Conservation (phyloP, 129 eudicot species). For the Gnaphalium uliginosum region DNA sequence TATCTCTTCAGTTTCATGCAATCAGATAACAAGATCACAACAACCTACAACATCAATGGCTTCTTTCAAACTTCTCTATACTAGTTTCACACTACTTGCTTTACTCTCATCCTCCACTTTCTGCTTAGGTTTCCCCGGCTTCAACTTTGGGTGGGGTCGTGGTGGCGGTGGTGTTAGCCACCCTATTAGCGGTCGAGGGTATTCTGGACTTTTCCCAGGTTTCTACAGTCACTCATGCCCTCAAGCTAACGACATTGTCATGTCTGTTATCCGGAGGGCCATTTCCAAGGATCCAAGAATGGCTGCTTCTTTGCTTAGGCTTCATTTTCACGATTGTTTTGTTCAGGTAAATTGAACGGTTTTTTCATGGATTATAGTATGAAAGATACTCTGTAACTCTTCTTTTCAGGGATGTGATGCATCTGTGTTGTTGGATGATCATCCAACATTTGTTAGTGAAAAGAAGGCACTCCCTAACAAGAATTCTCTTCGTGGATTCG, state of each 20-base stretch:
- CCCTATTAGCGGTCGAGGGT: slow-evolving; percentile 35
- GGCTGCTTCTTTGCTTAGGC: slow-evolving; percentile 93
- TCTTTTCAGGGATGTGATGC: slow-evolving; percentile 88
- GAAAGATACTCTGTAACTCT: neutral
- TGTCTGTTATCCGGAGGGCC: slow-evolving; percentile 70
- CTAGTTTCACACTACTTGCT: slow-evolving; percentile 38
- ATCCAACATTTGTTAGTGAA: slow-evolving; percentile 61
- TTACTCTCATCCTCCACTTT: slow-evolving; percentile 39
- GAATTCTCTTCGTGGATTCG: slow-evolving; percentile 81
- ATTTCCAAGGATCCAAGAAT: slow-evolving; percentile 69
- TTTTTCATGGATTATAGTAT: too few species aligned
- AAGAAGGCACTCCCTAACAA: slow-evolving; percentile 78
- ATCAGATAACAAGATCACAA: slow-evolving; percentile 5
- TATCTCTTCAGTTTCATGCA: slow-evolving; percentile 26
- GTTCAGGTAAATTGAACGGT: slow-evolving; percentile 48
- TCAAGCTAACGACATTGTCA: slow-evolving; percentile 85
- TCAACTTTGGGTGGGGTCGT: slow-evolving; percentile 45
- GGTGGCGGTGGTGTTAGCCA: slow-evolving; percentile 32
- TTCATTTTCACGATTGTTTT: slow-evolving; percentile 96
- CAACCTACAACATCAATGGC: slow-evolving; percentile 48
- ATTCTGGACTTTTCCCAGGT: slow-evolving; percentile 55
- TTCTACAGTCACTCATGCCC: slow-evolving; percentile 77
- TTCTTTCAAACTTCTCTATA: slow-evolving; percentile 37
- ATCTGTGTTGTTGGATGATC: slow-evolving; percentile 77
- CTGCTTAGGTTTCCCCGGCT: slow-evolving; percentile 58